phyloP scores from a whole-genome alignment of 768 basidiomycete species.

The Tricholoma sp. region DNA sequence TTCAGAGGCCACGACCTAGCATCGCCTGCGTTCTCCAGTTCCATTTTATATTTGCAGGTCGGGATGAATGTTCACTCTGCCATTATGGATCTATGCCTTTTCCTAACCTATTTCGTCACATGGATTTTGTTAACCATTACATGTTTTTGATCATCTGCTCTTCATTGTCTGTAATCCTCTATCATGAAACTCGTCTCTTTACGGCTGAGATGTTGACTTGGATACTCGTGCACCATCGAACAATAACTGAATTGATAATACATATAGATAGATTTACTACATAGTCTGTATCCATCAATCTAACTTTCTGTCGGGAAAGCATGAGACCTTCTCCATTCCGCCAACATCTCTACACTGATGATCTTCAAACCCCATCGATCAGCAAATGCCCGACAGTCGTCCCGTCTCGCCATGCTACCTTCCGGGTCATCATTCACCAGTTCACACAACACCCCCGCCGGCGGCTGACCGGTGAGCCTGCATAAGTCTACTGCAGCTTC shows the following conservation, averaged over 20 bases:
- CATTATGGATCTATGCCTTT: too few species aligned
- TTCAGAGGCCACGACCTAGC: neutral
- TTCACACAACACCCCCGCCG: conserved; percentile 89
- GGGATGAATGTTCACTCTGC: too few species aligned
- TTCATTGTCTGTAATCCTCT: too few species aligned
- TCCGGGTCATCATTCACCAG: conserved; percentile 86
- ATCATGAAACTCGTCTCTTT: too few species aligned
- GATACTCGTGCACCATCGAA: neutral
- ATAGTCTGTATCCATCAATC: neutral
- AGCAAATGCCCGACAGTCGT: conserved; percentile 91
- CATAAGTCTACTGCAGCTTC: conserved; percentile 90
- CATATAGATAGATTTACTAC: neutral
- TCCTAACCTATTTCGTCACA: too few species aligned
- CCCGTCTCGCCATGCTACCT: conserved; percentile 92
- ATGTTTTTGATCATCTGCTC: too few species aligned
- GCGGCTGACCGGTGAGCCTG: conserved; percentile 57
- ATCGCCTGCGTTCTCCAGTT: neutral
- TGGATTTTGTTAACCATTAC: too few species aligned
- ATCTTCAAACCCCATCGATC: conserved; percentile 87
- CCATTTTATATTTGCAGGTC: too few species aligned
- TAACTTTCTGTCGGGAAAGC: conserved; percentile 5
- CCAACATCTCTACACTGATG: conserved; percentile 89
- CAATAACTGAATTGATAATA: neutral
- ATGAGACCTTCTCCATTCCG: conserved; percentile 39
- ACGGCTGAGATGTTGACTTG: too few species aligned